phyloP scores from a whole-genome alignment of 202 grass and related monocot species.

The Cymbopogon flexuosus region DNA sequence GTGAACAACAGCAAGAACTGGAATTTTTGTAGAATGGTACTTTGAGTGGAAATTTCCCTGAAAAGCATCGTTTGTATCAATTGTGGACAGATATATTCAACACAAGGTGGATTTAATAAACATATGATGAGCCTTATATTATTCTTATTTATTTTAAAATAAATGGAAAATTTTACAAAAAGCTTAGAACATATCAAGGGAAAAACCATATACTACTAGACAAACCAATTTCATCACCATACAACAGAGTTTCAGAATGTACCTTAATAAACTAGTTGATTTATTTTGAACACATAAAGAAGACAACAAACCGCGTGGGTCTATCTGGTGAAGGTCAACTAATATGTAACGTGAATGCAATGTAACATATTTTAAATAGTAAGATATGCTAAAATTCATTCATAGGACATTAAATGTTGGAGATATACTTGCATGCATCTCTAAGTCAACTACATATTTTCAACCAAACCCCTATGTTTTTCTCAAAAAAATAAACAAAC shows the following conservation, averaged over 20 bases:
- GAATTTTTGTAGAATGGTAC: neutral
- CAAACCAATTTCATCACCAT: neutral
- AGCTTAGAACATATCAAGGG: neutral
- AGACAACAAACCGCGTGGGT: neutral
- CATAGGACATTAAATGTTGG: conserved; percentile 5
- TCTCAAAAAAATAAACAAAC: neutral
- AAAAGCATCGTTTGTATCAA: neutral
- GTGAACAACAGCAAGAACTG: neutral
- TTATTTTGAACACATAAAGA: neutral
- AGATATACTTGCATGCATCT: conserved; percentile 5
- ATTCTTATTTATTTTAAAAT: neutral
- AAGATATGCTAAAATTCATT: conserved; percentile 22
- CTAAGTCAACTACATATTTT: neutral
- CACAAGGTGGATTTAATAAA: neutral
- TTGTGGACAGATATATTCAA: neutral
- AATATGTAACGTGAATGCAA: conserved; percentile 16
- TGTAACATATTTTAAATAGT: neutral
- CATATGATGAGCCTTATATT: neutral
- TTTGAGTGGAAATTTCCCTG: neutral
- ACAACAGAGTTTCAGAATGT: neutral
- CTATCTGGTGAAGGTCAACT: neutral
- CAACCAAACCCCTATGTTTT: neutral
- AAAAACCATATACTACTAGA: neutral
- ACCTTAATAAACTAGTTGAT: neutral
- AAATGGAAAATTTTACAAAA: neutral